These are phyloP conservation scores for Stagonosporopsis vannaccii DNA, from an alignment of 2,329 filamentous ascomycete species.

Conservation along the genomic window DNA sequence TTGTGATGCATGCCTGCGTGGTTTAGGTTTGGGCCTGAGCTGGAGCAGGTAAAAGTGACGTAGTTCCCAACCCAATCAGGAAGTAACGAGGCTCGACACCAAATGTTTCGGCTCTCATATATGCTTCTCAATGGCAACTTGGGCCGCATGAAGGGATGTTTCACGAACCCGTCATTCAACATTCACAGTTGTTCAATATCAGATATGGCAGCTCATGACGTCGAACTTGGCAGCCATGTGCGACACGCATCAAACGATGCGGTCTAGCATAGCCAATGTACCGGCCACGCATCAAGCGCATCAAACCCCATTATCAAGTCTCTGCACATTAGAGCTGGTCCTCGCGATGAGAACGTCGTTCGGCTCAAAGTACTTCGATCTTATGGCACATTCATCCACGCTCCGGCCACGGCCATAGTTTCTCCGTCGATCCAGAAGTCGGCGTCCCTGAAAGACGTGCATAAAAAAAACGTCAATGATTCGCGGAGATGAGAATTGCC, in stretches of 20 bases:
- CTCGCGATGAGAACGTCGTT: background rate
- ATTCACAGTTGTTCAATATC: background rate
- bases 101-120: background rate
- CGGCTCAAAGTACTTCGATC: slow-evolving; percentile 7
- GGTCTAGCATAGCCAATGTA: background rate
- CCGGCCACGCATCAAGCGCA: background rate
- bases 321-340: background rate
- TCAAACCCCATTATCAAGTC: background rate
- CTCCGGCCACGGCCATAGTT: slow-evolving; percentile 1
- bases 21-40: slow-evolving; percentile 6
- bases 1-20: slow-evolving; percentile 2
- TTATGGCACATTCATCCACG: slow-evolving; percentile 6
- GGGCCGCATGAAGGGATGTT: background rate
- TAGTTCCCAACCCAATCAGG: slow-evolving; percentile 3
- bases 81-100: slow-evolving; percentile 6
- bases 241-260: too few species aligned
- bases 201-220: background rate
- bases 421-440: slow-evolving; percentile 1
- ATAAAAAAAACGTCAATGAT: background rate
- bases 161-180: background rate
- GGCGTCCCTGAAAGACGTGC: slow-evolving; percentile 3
- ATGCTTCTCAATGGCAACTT: background rate
- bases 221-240: background rate
- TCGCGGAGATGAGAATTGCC: background rate
- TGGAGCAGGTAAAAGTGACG: slow-evolving; percentile 9